Percentiles rank a stretch among this genome's conserved stretches.
phyloP scores from a whole-genome alignment of 2,329 filamentous ascomycete genomes.

The Diaporthe capsici region DNA sequence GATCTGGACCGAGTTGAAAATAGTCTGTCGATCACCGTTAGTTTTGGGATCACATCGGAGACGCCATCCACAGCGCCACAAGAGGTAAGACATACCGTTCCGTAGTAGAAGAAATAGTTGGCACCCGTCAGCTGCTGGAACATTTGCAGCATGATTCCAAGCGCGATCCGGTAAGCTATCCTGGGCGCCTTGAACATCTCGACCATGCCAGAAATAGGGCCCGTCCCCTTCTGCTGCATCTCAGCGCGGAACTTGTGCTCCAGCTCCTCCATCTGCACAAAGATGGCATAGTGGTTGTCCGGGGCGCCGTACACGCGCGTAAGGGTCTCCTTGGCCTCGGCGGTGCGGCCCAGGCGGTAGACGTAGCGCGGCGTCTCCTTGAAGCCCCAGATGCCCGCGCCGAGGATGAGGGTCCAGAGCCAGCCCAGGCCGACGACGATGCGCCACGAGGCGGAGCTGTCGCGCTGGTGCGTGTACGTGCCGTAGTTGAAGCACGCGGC shows the following conservation, averaged over 20 bases:
- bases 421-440: slow-evolving; percentile 70
- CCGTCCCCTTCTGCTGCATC: slow-evolving; percentile 51
- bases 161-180: slow-evolving; percentile 73
- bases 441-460: slow-evolving; percentile 70
- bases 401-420: slow-evolving; percentile 64
- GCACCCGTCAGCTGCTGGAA: slow-evolving; percentile 75
- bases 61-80: background rate
- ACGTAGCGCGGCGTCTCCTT: slow-evolving; percentile 67
- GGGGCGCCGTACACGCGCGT: slow-evolving; percentile 63
- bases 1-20: slow-evolving; percentile 61
- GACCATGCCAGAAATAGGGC: slow-evolving; percentile 61
- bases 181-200: slow-evolving; percentile 75
- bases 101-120: slow-evolving; percentile 78
- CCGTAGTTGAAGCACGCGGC: slow-evolving; percentile 74
- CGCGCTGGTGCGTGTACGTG: slow-evolving; percentile 61
- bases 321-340: slow-evolving; percentile 62
- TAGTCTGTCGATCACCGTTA: slow-evolving; percentile 49
- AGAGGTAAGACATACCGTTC: slow-evolving; percentile 53
- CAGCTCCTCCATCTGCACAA: slow-evolving; percentile 67
- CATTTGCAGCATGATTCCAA: slow-evolving; percentile 73
- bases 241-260: slow-evolving; percentile 67
- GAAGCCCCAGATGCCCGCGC: slow-evolving; percentile 63
- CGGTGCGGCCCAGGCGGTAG: slow-evolving; percentile 62
- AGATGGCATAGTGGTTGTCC: slow-evolving; percentile 59
- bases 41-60: background rate